These are phyloP conservation scores for Phtheirospermum japonicum DNA, from an alignment of 257 asterid species.

Conservation along the genomic window DNA sequence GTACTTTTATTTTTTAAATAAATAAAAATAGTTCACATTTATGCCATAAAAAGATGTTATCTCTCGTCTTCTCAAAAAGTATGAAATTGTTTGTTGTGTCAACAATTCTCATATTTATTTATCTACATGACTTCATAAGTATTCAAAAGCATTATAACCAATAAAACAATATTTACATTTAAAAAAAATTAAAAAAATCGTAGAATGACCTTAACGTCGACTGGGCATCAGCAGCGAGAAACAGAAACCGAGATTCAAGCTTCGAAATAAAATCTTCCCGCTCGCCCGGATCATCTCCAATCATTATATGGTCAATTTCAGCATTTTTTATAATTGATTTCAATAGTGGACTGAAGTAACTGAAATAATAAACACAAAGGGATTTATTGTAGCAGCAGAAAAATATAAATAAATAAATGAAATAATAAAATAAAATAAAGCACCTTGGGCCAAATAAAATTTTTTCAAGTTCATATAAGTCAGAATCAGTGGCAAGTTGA, in stretches of 20 bases:
- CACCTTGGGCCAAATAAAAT: conserved; percentile 91
- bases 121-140: neutral
- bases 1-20: neutral
- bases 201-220: conserved; percentile 72
- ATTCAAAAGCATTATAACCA: neutral
- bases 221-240: conserved; percentile 96
- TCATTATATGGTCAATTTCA: conserved; percentile 62
- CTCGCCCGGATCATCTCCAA: conserved; percentile 78
- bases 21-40: neutral
- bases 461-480: conserved; percentile 70
- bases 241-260: conserved; percentile 87
- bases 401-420: neutral
- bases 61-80: conserved; percentile 4
- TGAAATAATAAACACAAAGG: conserved; percentile 35
- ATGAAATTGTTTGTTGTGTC: neutral
- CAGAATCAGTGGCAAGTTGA: conserved; percentile 84
- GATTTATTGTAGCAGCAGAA: neutral
- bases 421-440: conserved; percentile 11
- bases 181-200: too few relatives aligned
- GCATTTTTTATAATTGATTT: conserved; percentile 66
- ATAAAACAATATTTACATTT: neutral
- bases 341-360: conserved; percentile 91
- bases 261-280: conserved; percentile 73
- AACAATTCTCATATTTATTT: neutral
- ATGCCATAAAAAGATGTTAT: neutral